phyloP scores from a whole-genome alignment of 2,329 filamentous ascomycete genomes.

The Exophiala oligosperma region DNA sequence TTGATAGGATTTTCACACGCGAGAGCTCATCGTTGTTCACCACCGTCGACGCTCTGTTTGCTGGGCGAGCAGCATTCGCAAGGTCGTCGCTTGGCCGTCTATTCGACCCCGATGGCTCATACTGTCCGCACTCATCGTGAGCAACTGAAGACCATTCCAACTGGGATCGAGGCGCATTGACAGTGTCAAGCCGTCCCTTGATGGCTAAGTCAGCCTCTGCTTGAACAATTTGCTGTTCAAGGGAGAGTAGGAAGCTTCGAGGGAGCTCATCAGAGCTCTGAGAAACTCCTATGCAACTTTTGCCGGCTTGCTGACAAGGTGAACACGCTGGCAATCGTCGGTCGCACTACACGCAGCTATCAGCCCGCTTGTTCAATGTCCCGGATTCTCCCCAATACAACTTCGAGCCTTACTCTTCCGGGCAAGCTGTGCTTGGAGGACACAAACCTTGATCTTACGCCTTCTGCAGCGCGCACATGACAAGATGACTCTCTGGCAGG shows the following conservation, averaged over 20 bases:
- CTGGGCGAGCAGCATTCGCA: too few species aligned
- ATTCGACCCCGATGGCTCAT: too few species aligned
- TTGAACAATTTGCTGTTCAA: constrained; percentile 31
- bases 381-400: too few species aligned
- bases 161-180: too few species aligned
- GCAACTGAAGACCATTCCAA: not conserved
- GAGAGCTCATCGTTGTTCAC: too few species aligned
- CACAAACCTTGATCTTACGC: constrained; percentile 19
- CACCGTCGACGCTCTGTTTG: not conserved
- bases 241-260: constrained; percentile 30
- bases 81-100: too few species aligned
- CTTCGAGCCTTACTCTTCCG: too few species aligned
- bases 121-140: not conserved
- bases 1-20: not conserved
- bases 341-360: constrained; percentile 7
- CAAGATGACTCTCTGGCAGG: constrained; percentile 25
- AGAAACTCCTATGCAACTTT: constrained; percentile 5
- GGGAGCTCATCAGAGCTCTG: constrained; percentile 19
- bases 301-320: constrained; percentile 2
- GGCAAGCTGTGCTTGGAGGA: too few species aligned
- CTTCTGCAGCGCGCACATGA: constrained; percentile 18
- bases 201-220: constrained; percentile 25
- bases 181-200: not conserved
- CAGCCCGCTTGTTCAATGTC: not conserved
- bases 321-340: constrained; percentile 9